These are phyloP conservation scores for Nelumbo lutea DNA, from an alignment of 164 flowering plant species.

Conservation along the genomic window DNA sequence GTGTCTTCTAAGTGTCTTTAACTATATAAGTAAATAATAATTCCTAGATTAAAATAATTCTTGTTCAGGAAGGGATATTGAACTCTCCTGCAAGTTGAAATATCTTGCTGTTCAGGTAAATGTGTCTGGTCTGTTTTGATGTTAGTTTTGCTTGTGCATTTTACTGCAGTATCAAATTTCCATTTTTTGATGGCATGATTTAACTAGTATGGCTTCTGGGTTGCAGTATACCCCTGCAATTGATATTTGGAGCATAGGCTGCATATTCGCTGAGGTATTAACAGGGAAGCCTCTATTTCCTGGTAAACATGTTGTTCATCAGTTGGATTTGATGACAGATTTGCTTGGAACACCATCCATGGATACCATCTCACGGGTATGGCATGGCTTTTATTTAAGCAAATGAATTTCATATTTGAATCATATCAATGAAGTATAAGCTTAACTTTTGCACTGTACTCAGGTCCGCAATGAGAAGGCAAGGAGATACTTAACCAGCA, in stretches of 20 bases:
- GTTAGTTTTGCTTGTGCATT: not conserved
- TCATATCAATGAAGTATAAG: too few relatives aligned
- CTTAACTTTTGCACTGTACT: slow-evolving; percentile 4
- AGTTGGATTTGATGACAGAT: slow-evolving; percentile 93
- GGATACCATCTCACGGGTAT: slow-evolving; percentile 84
- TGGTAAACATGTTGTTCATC: slow-evolving; percentile 96
- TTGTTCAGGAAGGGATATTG: slow-evolving; percentile 27
- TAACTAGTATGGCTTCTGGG: slow-evolving; percentile 6
- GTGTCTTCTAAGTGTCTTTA: slow-evolving; percentile 8
- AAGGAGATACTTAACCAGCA: slow-evolving; percentile 73
- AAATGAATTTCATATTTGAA: too few relatives aligned
- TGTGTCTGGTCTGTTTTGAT: slow-evolving; percentile 15
- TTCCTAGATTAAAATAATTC: slow-evolving; percentile 16
- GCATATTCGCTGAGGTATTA: slow-evolving; percentile 93
- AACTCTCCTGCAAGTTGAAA: slow-evolving; percentile 24
- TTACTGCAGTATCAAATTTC: not conserved
- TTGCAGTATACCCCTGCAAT: slow-evolving; percentile 94
- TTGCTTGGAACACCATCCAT: slow-evolving; percentile 90
- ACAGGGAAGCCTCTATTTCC: slow-evolving; percentile 93
- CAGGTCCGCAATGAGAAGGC: slow-evolving; percentile 96
- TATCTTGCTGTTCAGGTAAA: slow-evolving; percentile 21
- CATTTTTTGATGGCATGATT: not conserved
- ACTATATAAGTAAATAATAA: not conserved
- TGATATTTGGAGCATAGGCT: slow-evolving; percentile 97
- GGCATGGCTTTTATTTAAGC: not conserved